Percentiles rank a stretch among this genome's conserved stretches.
These are phyloP conservation scores for Aotearoamyces nothofagi DNA, from an alignment of 2,329 filamentous ascomycete species.

Conservation along the genomic window DNA sequence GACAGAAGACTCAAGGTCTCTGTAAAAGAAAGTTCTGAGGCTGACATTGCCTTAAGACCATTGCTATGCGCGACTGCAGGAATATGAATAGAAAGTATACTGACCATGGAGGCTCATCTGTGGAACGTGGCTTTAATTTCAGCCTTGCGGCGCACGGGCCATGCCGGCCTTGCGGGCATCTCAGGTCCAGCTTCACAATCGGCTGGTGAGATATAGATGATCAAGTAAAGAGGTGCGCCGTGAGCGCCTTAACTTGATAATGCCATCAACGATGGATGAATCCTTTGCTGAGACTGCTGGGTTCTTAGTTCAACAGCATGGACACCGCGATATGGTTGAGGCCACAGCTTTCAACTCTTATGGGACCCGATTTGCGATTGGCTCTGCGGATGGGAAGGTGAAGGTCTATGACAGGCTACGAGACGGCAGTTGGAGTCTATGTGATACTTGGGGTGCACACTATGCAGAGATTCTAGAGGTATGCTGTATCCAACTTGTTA, in stretches of 20 bases:
- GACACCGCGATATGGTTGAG: constrained; percentile 41
- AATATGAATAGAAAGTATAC: background rate
- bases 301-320: constrained; percentile 46
- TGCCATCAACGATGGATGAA: constrained; percentile 3
- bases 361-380: constrained; percentile 80
- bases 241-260: background rate
- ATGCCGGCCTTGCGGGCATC: too few relatives aligned
- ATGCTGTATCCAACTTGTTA: too few relatives aligned
- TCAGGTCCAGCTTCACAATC: too few relatives aligned
- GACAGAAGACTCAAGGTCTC: constrained; percentile 42
- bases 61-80: background rate
- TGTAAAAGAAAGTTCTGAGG: constrained; percentile 28
- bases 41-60: constrained; percentile 4
- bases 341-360: constrained; percentile 77
- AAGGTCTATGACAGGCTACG: constrained; percentile 70
- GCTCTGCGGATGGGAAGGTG: constrained; percentile 82
- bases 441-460: constrained; percentile 82
- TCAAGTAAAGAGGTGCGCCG: too few relatives aligned
- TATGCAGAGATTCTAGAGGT: constrained; percentile 83
- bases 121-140: background rate
- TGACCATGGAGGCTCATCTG: too few relatives aligned
- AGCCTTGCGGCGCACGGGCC: background rate
- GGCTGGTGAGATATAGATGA: too few relatives aligned
- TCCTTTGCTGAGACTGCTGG: constrained; percentile 4
- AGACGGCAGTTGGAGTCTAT: constrained; percentile 62